These are phyloP conservation scores for Talaromyces sp. DNA, from an alignment of 2,329 filamentous ascomycete genomes.

Conservation along the genomic window DNA sequence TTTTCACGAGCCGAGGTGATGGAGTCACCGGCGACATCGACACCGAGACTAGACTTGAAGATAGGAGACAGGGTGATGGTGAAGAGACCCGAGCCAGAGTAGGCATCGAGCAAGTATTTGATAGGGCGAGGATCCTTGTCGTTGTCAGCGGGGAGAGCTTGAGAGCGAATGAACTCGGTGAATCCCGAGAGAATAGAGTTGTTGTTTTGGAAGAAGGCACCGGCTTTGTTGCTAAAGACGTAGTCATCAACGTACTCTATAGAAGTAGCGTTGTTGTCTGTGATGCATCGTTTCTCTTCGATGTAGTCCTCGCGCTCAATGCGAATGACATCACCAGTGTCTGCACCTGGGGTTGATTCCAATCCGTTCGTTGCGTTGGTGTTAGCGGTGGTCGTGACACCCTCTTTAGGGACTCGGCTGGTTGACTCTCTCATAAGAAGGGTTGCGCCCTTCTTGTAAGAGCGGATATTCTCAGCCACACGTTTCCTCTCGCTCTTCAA, in stretches of 20 bases:
- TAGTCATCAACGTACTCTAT: conserved; percentile 87
- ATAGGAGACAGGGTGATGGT: conserved; percentile 86
- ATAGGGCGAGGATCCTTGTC: conserved; percentile 52
- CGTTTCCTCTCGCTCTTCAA: conserved; percentile 77
- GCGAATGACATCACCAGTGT: conserved; percentile 51
- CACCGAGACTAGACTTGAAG: conserved; percentile 79
- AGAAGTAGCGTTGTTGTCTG: conserved; percentile 77
- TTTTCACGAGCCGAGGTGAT: conserved; percentile 80
- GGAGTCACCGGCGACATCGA: conserved; percentile 81
- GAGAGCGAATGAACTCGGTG: conserved; percentile 81
- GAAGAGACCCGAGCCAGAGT: conserved; percentile 96
- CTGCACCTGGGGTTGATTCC: conserved; percentile 31
- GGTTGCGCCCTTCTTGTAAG: conserved; percentile 81
- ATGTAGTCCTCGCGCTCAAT: conserved; percentile 63
- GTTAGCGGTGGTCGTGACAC: conserved; percentile 17
- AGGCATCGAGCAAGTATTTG: conserved; percentile 92
- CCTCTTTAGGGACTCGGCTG: conserved; percentile 52
- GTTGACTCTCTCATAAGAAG: conserved; percentile 88
- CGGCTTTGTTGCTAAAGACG: conserved; percentile 86
- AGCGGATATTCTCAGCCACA: conserved; percentile 69
- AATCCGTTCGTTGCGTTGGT: conserved; percentile 23
- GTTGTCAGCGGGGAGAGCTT: conserved; percentile 63
- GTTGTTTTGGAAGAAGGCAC: conserved; percentile 99
- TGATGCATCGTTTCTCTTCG: conserved; percentile 86
- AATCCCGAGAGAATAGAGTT: conserved; percentile 91